Percentiles rank a stretch among this genome's conserved stretches.
These are phyloP conservation scores for Phaeosphaeria sp. DNA, from an alignment of 2,329 filamentous ascomycete species.

Conservation along the genomic window DNA sequence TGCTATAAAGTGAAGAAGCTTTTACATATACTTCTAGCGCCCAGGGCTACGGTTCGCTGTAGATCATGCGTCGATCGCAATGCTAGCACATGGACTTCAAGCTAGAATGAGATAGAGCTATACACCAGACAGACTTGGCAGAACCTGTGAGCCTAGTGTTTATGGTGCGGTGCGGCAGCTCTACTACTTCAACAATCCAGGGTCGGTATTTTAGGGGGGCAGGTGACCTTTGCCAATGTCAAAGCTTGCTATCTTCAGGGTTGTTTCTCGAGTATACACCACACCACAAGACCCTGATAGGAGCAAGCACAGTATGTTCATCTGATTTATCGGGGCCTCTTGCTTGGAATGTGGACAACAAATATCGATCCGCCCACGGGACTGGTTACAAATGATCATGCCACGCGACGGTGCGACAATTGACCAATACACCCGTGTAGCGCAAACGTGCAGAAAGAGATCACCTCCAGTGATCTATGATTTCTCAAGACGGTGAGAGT, in stretches of 20 bases:
- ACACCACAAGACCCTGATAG: too few relatives aligned
- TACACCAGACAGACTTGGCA: background rate
- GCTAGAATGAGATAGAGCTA: background rate
- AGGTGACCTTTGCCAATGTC: background rate
- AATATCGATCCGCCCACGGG: background rate
- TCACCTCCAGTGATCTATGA: too few relatives aligned
- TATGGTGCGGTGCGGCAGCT: background rate
- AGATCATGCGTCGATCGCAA: slow-evolving; percentile 6
- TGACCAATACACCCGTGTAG: background rate
- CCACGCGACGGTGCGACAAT: background rate
- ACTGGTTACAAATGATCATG: background rate
- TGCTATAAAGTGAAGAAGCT: background rate
- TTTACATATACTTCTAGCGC: background rate
- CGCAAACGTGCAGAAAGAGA: background rate
- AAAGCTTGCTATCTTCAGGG: too few relatives aligned
- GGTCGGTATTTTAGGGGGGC: background rate
- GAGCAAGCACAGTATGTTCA: background rate
- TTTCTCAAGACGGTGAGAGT: too few relatives aligned
- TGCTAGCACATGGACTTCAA: background rate
- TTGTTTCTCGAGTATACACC: too few relatives aligned
- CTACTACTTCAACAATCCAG: background rate
- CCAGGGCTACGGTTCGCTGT: background rate
- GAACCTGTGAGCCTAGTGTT: background rate
- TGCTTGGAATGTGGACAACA: background rate
- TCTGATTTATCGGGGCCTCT: background rate